Percentiles rank a stretch among this genome's conserved stretches.
Evolutionary conservation across 1,284 basidiomycete genomes (phyloP).

Genomic region (Rhizoctonia solani): DNA sequence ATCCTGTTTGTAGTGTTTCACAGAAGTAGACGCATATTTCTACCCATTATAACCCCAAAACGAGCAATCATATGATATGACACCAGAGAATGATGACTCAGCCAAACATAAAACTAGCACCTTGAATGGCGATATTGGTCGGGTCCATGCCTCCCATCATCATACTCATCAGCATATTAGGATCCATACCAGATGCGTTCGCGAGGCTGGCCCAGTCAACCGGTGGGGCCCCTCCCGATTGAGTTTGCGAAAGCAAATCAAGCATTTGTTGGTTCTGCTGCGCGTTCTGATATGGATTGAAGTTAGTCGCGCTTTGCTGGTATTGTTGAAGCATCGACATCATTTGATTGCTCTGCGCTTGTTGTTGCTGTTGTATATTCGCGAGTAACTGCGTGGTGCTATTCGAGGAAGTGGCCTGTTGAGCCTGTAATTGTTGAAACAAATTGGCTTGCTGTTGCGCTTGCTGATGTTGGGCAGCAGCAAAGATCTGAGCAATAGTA

Average conservation of each 20-base stretch:
- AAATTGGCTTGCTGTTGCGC: not conserved
- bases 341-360: constrained; percentile 27
- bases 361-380: constrained; percentile 19
- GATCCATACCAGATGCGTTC: constrained; percentile 1
- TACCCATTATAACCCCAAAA: too few relatives aligned
- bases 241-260: constrained; percentile 13
- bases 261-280: constrained; percentile 11
- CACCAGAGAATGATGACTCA: too few relatives aligned
- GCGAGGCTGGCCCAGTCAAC: not conserved
- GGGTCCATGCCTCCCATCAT: constrained; percentile 8
- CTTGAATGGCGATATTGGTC: not conserved
- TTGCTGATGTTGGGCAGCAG: constrained; percentile 9
- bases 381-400: not conserved
- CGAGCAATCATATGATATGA: too few relatives aligned
- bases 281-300: not conserved
- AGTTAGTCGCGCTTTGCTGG: constrained; percentile 14
- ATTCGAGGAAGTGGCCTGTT: not conserved
- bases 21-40: too few relatives aligned
- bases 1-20: too few relatives aligned
- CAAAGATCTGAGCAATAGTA: not conserved
- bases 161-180: constrained; percentile 1
- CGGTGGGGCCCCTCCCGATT: not conserved
- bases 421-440: not conserved
- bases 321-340: constrained; percentile 17
- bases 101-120: not conserved